These are phyloP conservation scores for Eleusine indica DNA, from an alignment of 176 grass and related monocot species.

Conservation along the genomic window DNA sequence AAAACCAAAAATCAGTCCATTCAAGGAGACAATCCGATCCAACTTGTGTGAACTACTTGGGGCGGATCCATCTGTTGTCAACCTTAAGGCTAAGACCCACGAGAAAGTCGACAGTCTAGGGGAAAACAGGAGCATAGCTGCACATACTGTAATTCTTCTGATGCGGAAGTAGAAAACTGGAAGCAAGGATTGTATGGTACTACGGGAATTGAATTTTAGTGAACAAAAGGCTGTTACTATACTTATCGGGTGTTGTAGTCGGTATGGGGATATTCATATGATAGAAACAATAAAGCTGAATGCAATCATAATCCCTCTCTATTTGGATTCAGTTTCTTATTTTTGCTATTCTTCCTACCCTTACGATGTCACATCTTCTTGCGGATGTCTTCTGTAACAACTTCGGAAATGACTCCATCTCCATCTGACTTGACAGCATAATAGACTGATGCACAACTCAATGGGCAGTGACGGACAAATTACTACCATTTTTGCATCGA, in stretches of 20 bases:
- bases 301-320: slow-evolving; percentile 2
- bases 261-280: slow-evolving; percentile 1
- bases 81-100: slow-evolving; percentile 97
- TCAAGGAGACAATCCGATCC: slow-evolving; percentile 85
- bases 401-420: background rate
- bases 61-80: slow-evolving; percentile 82
- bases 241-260: slow-evolving; percentile 12
- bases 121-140: slow-evolving; percentile 96
- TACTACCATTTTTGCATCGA: too few species aligned
- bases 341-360: background rate
- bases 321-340: background rate
- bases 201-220: slow-evolving; percentile 14
- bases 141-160: slow-evolving; percentile 91
- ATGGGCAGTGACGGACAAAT: too few species aligned
- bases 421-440: background rate
- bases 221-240: slow-evolving; percentile 18
- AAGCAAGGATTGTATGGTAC: slow-evolving; percentile 16
- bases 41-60: slow-evolving; percentile 85
- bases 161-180: slow-evolving; percentile 60
- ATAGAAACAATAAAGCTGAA: slow-evolving; percentile 24
- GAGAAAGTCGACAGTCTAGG: slow-evolving; percentile 98
- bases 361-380: background rate
- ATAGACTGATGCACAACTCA: background rate
- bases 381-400: background rate
- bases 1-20: slow-evolving; percentile 88